Percentiles rank a stretch among this genome's conserved stretches.
Evolutionary conservation across 129 eudicot genomes (phyloP).

Genomic region (Ambrosia trifida): DNA sequence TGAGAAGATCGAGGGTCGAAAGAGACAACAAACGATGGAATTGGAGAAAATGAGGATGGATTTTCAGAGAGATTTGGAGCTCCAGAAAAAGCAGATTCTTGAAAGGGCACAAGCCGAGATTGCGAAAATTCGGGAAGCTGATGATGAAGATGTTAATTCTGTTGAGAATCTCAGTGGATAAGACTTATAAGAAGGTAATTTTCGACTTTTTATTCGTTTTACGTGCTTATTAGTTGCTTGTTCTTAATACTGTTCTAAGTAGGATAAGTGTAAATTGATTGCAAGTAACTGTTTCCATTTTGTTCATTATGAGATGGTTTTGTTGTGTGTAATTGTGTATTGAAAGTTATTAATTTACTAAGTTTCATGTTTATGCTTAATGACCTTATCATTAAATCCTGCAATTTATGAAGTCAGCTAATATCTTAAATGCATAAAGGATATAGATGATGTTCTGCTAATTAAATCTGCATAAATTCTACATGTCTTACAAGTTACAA

Average conservation of each 20-base stretch:
- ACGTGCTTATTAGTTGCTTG: background rate
- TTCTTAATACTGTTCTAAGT: background rate
- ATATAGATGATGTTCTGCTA: background rate
- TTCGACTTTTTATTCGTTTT: conserved; percentile 1
- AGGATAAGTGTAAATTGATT: background rate
- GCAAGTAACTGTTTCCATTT: conserved; percentile 1
- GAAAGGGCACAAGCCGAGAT: conserved; percentile 84
- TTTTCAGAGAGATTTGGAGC: conserved; percentile 80
- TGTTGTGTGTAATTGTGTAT: background rate
- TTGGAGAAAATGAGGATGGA: conserved; percentile 86
- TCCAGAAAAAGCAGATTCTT: conserved; percentile 83
- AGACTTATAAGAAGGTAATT: conserved; percentile 42
- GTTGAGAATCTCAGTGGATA: conserved; percentile 56
- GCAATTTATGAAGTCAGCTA: background rate
- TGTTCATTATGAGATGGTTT: background rate
- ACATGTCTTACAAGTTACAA: background rate
- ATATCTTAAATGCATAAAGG: background rate
- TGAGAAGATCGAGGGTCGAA: conserved; percentile 85
- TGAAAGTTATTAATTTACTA: background rate
- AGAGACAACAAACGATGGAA: conserved; percentile 87
- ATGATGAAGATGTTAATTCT: conserved; percentile 50
- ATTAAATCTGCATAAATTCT: background rate
- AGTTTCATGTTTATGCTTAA: background rate
- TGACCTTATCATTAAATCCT: background rate
- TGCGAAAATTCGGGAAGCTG: conserved; percentile 63